phyloP scores from a whole-genome alignment of 2,329 filamentous ascomycete genomes.

The Epicoccum sorghinum region DNA sequence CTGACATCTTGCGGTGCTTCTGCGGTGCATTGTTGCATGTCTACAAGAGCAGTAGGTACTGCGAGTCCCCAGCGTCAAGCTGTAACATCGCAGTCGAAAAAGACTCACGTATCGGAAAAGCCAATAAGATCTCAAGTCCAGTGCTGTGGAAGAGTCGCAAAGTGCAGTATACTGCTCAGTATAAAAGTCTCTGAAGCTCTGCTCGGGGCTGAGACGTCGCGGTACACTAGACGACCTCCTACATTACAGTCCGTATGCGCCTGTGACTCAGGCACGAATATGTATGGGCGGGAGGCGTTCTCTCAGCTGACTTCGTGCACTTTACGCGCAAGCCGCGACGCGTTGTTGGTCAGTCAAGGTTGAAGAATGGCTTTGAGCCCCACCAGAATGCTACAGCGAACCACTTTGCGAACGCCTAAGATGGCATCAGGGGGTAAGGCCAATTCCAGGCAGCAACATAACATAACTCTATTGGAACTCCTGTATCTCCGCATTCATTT shows the following conservation, averaged over 20 bases:
- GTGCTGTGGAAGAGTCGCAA: too few relatives aligned
- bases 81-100: too few relatives aligned
- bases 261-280: not conserved
- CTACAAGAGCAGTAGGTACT: too few relatives aligned
- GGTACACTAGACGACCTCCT: too few relatives aligned
- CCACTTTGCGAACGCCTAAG: not conserved
- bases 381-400: not conserved
- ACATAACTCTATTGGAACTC: not conserved
- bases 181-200: too few relatives aligned
- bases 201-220: too few relatives aligned
- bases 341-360: not conserved
- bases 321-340: not conserved
- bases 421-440: not conserved
- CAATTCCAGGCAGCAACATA: conserved; percentile 4
- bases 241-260: not conserved
- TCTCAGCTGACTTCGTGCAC: conserved; percentile 12
- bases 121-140: too few relatives aligned
- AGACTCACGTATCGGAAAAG: too few relatives aligned
- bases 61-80: too few relatives aligned
- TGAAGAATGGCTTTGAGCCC: not conserved
- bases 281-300: not conserved
- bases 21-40: not conserved
- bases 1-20: too few relatives aligned
- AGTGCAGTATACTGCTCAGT: too few relatives aligned
- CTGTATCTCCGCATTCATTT: too few relatives aligned